Evolutionary conservation across 2,329 filamentous ascomycete species (phyloP), one percentile per base, ranked within the genome.

Genomic region (Colletotrichum simmondsii): DNA sequence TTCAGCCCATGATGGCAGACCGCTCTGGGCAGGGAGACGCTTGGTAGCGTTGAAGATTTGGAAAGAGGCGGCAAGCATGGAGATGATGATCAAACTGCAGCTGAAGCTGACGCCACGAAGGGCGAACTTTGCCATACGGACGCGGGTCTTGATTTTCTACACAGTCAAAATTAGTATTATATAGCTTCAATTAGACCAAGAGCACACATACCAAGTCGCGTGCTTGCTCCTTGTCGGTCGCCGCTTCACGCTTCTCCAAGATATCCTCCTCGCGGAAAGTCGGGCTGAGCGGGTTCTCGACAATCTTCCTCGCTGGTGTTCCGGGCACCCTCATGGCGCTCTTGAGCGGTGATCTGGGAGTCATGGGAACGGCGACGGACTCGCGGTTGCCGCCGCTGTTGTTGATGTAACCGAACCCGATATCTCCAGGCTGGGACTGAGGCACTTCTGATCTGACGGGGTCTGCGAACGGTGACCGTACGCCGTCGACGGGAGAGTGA

Each of bases 101-200:
- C 94, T 95, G 83, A 99, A 98, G 88, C 96, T 98, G 85, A 98
- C 94, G 69, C 95, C 93, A 76, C 97, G 93, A n/a, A 99, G 92
- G 75, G 97, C 91, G 78, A 98, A 92, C 87, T 99, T 99, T 77
- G 96, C 97, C 83, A 98, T 88, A 59, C 97, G 92, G 42, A 98
- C 95, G 77, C 95, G 91, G 46, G 92, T 92, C 86, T 98, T 98
- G 82, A 97, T 91, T 92, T 94, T 97, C 96, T 98, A 80, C 59
- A 71, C 7, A 4, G 54, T 66, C 5, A 3, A 4, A 77, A 77
- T 83, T 77, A 81, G 77, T 79, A 8, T 19, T 46, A 2, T 11
- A 11, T 14, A 24, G 10, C 5, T 1, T 32, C 24, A 11, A 8
- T 12, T 14, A 3, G 5, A 24, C 12, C 12, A 49, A n/a, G 42